Base-by-base conservation (phyloP, 495 filamentous ascomycete species). In the Clavariopsis aquatica region DNA sequence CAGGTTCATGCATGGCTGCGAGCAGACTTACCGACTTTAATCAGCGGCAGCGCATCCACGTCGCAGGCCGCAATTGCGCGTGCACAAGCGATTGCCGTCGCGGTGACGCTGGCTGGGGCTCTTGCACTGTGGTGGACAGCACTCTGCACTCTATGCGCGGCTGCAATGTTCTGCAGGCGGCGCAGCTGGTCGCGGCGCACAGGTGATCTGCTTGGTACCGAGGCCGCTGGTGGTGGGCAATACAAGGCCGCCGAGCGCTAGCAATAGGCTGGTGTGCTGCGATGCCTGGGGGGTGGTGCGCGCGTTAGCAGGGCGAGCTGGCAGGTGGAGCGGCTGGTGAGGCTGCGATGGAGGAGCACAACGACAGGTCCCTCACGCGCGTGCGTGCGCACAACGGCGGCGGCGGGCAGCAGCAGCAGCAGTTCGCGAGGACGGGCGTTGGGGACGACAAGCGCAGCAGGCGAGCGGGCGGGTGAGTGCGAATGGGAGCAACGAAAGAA, bases 21-120 rank as follows among this genome's bases (percentile, higher is more conserved):
- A 54, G 52, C 66, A 59, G 20, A 65, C 68, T 71, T 73, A 73
- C 71, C 69, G 62, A 67, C 63, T 71, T 59, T 66, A 66, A 68
- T 66, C 62, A 69, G 68, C 52, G 53, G 57, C 58, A 57, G 67
- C 67, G 62, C 55, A 69, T 65, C 67, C 67, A 65, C 67, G 62
- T 65, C 62, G 60, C 65, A 63, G 62, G 31, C 31, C 31, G 31
- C 31, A 34, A 34, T 38, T 60, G 60, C 45, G 46, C 56, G 29
- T 28, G 22, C 52, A 31, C 20, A 12, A 51, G 49, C 34, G 31
- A 46, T 62, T 55, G 56, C 62, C 31, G 62, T 38, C 57, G 29
- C 64, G 52, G 38, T 31, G 26, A 52, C 47, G 60, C 19, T 41
- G 43, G 7, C 43, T 6, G 20, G 43, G 7, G 7, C 20, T 23